Evolutionary conservation across 2,329 filamentous ascomycete genomes (phyloP).

Genomic region (Calcarisporium arbuscula): DNA sequence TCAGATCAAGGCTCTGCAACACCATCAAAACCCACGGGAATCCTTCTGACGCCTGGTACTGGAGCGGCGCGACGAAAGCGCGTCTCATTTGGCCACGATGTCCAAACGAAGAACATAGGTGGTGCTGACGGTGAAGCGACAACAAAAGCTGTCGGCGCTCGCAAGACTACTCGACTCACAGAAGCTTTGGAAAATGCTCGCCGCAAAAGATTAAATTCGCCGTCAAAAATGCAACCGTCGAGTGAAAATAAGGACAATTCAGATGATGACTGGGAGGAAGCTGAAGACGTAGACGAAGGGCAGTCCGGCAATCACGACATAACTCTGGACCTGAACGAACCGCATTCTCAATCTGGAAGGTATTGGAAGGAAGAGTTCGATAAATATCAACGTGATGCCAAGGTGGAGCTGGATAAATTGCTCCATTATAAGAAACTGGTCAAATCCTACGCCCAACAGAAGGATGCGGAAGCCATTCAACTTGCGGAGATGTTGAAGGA

Average conservation of each 20-base stretch:
- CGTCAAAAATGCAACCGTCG: slow-evolving; percentile 8
- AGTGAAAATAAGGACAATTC: slow-evolving; percentile 15
- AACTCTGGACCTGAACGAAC: slow-evolving; percentile 66
- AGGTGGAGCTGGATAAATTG: slow-evolving; percentile 68
- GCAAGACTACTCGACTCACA: slow-evolving; percentile 37
- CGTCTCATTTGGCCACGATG: slow-evolving; percentile 57
- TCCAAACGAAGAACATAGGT: slow-evolving; percentile 37
- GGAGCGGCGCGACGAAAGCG: slow-evolving; percentile 55
- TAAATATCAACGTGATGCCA: slow-evolving; percentile 65
- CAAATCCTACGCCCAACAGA: slow-evolving; percentile 72
- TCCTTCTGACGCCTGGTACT: slow-evolving; percentile 59
- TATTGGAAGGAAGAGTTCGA: slow-evolving; percentile 79
- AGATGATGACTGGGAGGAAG: slow-evolving; percentile 49
- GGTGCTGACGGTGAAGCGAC: slow-evolving; percentile 26
- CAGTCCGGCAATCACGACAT: slow-evolving; percentile 43
- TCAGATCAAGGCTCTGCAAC: slow-evolving; percentile 30
- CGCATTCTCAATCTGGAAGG: slow-evolving; percentile 66
- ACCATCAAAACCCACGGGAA: slow-evolving; percentile 48
- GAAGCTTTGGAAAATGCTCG: slow-evolving; percentile 39
- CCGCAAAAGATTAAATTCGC: slow-evolving; percentile 21
- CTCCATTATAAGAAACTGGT: slow-evolving; percentile 74
- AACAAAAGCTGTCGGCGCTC: slow-evolving; percentile 15
- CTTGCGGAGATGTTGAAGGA: slow-evolving; percentile 60
- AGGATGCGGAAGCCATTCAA: slow-evolving; percentile 64
- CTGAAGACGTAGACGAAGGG: slow-evolving; percentile 33